Base-by-base conservation (phyloP, 2,329 filamentous ascomycete genomes). In the Lasiodiplodia gonubiensis region DNA sequence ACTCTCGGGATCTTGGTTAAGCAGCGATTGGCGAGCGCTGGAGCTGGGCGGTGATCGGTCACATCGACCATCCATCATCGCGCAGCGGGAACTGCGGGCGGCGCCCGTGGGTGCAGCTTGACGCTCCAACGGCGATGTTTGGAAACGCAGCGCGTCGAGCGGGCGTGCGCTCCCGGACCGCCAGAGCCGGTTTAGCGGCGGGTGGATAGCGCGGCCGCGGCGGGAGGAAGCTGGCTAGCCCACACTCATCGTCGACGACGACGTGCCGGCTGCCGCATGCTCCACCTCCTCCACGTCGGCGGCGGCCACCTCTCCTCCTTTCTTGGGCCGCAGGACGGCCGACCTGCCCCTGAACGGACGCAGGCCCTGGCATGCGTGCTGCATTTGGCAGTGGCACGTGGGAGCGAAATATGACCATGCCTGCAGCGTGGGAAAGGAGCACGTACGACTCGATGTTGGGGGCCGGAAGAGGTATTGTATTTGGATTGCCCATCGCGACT, bases 301-400 rank as follows among this genome's bases (percentile, higher is more conserved):
- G n/a, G 30, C 14, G 14, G 23, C n/a, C 14, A 46, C 39, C 14
- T 14, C 21, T 42, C 21, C 59, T 25, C 59, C 59, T 37, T 12
- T 49, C 59, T 63, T 49, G 59, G 59, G 42, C 59, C 25, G 35
- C 54, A 6, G 4, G 37, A 49, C 37, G 57, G 16, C 57, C 57
- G 46, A 23, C 11, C 4, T 60, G 37, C 57, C 57, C 57, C 57
- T 59, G 54, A 59, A 39, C 5, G 53, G 53, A 33, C 27, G 53
- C 54, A 21, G 35, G 54, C 35, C 54, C 54, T 48, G 37, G 55
- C 37, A 2, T 3, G 25, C 59, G 25, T 11, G n/a, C 59, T 63
- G 42, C 59, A 51, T 63, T 51, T 25, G 59, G 59, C 46, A 37
- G 59, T 51, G 59, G 59, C 59, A 63, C 59, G 59, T 63, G 59